Conservation (phyloP, 768 basidiomycete genomes). For the Phaeotremella fagi region DNA sequence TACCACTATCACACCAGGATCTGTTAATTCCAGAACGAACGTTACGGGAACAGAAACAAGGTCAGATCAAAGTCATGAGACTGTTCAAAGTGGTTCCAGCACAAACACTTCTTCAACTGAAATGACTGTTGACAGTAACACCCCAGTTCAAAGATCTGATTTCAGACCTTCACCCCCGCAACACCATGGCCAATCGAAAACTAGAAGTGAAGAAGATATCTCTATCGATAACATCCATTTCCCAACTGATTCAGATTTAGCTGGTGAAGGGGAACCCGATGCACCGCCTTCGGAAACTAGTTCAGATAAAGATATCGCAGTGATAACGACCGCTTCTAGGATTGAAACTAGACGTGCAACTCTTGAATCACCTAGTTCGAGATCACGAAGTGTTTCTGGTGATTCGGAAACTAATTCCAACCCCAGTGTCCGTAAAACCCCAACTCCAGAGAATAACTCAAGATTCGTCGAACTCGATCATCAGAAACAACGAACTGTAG, state of each 20-base stretch:
- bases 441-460: not conserved
- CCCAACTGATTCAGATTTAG: conserved; percentile 38
- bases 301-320: conserved; percentile 20
- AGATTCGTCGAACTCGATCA: too few species aligned
- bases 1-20: conserved; percentile 9
- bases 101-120: too few species aligned
- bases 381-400: too few species aligned
- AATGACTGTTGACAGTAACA: conserved; percentile 3
- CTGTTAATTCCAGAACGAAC: not conserved
- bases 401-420: conserved; percentile 5
- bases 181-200: not conserved
- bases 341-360: conserved; percentile 27
- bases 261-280: too few species aligned
- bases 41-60: conserved; percentile 5
- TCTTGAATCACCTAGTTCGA: conserved; percentile 22
- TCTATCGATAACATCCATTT: conserved; percentile 40
- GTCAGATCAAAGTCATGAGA: conserved; percentile 11
- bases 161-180: conserved; percentile 15
- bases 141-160: conserved; percentile 20
- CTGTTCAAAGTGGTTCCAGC: not conserved
- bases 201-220: conserved; percentile 16
- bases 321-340: conserved; percentile 33
- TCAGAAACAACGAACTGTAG: conserved; percentile 16
- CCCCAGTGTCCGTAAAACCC: conserved; percentile 15
- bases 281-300: conserved; percentile 15